phyloP scores from a whole-genome alignment of 1,284 basidiomycete species.

The Ustilago sp. region DNA sequence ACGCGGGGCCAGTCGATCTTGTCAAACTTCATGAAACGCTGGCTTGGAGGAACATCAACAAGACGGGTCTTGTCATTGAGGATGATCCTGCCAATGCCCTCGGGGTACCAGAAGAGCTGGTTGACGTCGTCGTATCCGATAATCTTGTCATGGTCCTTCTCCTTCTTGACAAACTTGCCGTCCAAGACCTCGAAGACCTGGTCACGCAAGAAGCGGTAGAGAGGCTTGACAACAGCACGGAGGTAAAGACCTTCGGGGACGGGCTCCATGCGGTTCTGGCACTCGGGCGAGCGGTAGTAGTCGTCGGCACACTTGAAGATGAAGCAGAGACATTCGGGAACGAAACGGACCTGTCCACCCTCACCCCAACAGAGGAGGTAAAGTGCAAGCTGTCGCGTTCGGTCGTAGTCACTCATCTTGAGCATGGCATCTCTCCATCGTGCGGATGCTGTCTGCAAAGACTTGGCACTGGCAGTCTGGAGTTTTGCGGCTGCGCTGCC shows the following conservation, averaged over 20 bases:
- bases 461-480: constrained; percentile 80
- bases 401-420: constrained; percentile 98
- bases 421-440: constrained; percentile 99
- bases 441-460: constrained; percentile 82
- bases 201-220: constrained; percentile 97
- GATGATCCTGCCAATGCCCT: constrained; percentile 92
- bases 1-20: constrained; percentile 69
- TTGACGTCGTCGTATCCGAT: constrained; percentile 99
- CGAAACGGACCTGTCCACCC: constrained; percentile 97
- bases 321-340: constrained; percentile 96
- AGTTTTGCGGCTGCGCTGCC: constrained; percentile 71
- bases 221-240: constrained; percentile 87
- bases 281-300: constrained; percentile 99
- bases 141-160: constrained; percentile 91
- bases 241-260: constrained; percentile 96
- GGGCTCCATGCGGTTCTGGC: constrained; percentile 90
- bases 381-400: constrained; percentile 93
- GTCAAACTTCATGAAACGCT: constrained; percentile 70
- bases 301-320: constrained; percentile 99
- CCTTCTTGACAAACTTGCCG: constrained; percentile 89
- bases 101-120: constrained; percentile 99
- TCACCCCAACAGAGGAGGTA: constrained; percentile 98
- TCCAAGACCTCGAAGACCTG: constrained; percentile 98
- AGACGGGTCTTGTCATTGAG: constrained; percentile 84
- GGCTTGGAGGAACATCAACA: constrained; percentile 68